Base-by-base conservation (phyloP, 1,284 basidiomycete species). In the Cryptococcus depauperatus region DNA sequence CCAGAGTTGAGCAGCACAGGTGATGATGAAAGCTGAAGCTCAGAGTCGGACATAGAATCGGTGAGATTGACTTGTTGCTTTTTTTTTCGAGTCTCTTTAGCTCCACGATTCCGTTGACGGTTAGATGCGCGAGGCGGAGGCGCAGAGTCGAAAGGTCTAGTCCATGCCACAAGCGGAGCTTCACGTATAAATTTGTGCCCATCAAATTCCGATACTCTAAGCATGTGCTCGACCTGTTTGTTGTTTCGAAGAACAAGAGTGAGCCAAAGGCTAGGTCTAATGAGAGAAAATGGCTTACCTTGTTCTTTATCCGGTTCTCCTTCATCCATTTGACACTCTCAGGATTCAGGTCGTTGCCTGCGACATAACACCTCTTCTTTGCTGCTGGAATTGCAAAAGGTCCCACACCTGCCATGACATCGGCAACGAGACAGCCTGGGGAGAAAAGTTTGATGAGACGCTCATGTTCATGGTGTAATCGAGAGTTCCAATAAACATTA, bases 351-450 rank as follows among this genome's bases (percentile, higher is more conserved):
- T 99, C 95, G 57, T 97, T 98, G 14, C 86, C 91, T 26, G 92
- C 72, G 0, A 98, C 86, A 4, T 78, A 82, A 57, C 85, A 87
- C 1, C 88, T 86, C 57, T 85, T 87, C 72, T 84, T 92, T 0
- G 83, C 92, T 1, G 91, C 86, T 1, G 95, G 95, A 8, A 98
- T 73, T 1, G 88, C 86, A 66, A 99, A 99, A 0, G 95, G 95
- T 0, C 95, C 95, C 1, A 99, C 92, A 11, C 95, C 95, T 1
- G 95, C 95, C 71, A 98, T 95, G 19, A 88, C 90, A 67, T 99
- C 95, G 0, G 82, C 87, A 16, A 97, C 57, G 16, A 81, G 80
- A 45, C 91, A 84, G 16, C 79, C 75, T 0, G 80, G 77, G 21
- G 75, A 64, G 67, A 96, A 74, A 37, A 64, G 85, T 16, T 76